Conservation (phyloP, 495 filamentous ascomycete genomes). For the Penicillium ucsense region DNA sequence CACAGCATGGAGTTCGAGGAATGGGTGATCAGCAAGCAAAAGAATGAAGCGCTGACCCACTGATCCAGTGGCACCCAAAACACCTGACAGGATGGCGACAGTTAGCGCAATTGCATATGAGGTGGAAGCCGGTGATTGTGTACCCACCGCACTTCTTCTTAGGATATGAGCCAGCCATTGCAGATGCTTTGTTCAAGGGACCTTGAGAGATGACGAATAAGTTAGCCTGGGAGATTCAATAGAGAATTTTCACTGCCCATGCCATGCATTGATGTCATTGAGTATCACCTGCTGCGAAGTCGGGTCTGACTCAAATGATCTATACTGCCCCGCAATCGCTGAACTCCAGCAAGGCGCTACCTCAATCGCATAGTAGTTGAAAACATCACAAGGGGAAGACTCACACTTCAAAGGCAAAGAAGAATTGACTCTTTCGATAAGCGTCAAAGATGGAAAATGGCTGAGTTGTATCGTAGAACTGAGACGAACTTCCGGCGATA, state of each 20-base stretch:
- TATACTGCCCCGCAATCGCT: constrained; percentile 11
- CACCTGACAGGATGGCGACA: constrained; percentile 17
- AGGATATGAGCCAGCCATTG: constrained; percentile 25
- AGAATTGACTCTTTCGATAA: constrained; percentile 20
- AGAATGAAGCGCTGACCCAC: constrained; percentile 84
- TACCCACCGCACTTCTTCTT: constrained; percentile 42
- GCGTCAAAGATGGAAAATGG: constrained; percentile 11
- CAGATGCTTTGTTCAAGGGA: too few species aligned
- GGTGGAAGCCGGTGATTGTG: too few species aligned
- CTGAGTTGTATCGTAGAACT: not conserved
- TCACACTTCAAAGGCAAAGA: not conserved
- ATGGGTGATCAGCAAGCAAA: constrained; percentile 67
- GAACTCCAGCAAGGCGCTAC: constrained; percentile 1
- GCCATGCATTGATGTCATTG: not conserved
- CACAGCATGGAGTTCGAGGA: constrained; percentile 64
- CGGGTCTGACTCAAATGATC: constrained; percentile 11
- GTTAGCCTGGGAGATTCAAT: too few species aligned
- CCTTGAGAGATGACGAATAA: too few species aligned
- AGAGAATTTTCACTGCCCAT: too few species aligned
- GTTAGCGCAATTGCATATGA: constrained; percentile 6
- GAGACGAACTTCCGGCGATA: constrained; percentile 18
- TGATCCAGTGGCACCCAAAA: constrained; percentile 50
- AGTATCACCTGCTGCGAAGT: not conserved
- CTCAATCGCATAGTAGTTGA: not conserved
- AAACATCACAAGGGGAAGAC: too few species aligned